Evolutionary conservation across 768 basidiomycete genomes (phyloP), one percentile per base, ranked within the genome.

Genomic region (Phlegmacium glaucopus): DNA sequence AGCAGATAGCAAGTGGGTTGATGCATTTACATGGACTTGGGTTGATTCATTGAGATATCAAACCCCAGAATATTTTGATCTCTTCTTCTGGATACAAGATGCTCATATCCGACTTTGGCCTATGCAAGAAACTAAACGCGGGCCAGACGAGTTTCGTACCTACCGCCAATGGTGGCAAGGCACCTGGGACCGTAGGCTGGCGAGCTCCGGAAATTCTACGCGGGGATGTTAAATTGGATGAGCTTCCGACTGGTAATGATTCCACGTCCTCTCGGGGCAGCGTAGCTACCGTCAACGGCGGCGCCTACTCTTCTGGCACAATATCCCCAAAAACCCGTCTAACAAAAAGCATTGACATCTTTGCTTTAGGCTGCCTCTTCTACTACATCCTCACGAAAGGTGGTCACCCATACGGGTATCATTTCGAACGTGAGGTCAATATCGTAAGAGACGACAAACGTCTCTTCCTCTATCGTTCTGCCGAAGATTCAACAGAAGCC

Each of bases 1-100:
- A 74, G 40, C 91, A 98, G 66, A 85, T 98, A 43, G 82, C 94
- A 6, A 79, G 83, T 27, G 96, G 96, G 12, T 66, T 99, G 52
- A 77, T 85, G 44, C 94, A 98, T 66, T 74, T 99, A 9, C 94
- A 98, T 63, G 87, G 81, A 8, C 80, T 98, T 58, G 96, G 95
- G 68, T 87, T 98, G 48, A 83, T 97, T n/a, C 95, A 98, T 69
- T 82, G 95, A 27, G 95, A 98, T 64, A 96, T 99, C 67, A 99
- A 99, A 61, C 95, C 95, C 4, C 95, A 94, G 65, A 99, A 99
- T 60, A 97, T 99, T 46, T 79, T 99, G 11, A 77, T 98, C 10
- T 90, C 91, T 11, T 72, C 72, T 11, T 78, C 80, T 2, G 39
- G 78, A 64, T 61, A 90, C 55, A 73, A 90, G 40, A 93, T 94